A percentile compares a stretch with the other conserved stretches of the same genome.
Conservation (phyloP, 2,329 filamentous ascomycete genomes). For the Capronia americana region DNA sequence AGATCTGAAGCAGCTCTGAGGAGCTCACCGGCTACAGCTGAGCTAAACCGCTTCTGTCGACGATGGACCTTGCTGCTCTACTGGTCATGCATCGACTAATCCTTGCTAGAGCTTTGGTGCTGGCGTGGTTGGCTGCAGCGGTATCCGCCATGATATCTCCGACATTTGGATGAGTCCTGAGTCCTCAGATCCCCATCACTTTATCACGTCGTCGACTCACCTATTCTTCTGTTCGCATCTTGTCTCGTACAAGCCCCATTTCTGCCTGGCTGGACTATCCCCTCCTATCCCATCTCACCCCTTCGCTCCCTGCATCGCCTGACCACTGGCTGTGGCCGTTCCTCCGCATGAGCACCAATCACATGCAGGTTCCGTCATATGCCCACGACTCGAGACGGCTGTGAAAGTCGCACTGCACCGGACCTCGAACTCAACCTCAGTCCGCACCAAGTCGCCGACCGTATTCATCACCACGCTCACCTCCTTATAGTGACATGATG, state of each 20-base stretch:
- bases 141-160: conserved; percentile 12
- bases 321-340: conserved; percentile 7
- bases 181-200: conserved; percentile 15
- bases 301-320: conserved; percentile 8
- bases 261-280: conserved; percentile 7
- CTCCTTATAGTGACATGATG: conserved; percentile 29
- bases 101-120: conserved; percentile 6
- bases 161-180: conserved; percentile 14
- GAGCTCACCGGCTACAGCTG: conserved; percentile 6
- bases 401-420: conserved; percentile 13
- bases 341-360: conserved; percentile 27
- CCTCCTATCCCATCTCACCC: background rate
- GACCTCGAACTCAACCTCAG: conserved; percentile 23
- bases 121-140: conserved; percentile 3
- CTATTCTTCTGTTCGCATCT: background rate
- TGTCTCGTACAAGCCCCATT: conserved; percentile 8
- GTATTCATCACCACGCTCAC: conserved; percentile 8
- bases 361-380: conserved; percentile 39
- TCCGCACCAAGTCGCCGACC: conserved; percentile 28
- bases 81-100: background rate
- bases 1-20: background rate
- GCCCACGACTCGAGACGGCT: conserved; percentile 33
- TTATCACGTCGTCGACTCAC: conserved; percentile 21
- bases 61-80: conserved; percentile 4
- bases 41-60: background rate